phyloP scores from a whole-genome alignment of 352 stramenopile species.

The Phytophthora cajani region DNA sequence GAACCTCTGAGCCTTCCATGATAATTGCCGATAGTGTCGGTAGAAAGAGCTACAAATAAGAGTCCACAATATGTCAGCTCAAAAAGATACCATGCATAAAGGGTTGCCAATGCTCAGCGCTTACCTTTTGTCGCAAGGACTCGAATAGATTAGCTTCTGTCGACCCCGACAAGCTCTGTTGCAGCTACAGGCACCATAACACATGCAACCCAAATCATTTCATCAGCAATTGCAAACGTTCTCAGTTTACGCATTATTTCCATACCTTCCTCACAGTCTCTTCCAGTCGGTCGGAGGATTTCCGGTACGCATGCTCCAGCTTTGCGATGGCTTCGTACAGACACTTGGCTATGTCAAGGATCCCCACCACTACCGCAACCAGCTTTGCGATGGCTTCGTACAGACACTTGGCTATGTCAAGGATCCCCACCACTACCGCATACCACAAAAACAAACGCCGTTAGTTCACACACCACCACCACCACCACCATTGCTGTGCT shows the following conservation, averaged over 20 bases:
- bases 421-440: slow-evolving; percentile 69
- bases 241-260: not conserved
- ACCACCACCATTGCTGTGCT: not conserved
- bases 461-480: not conserved
- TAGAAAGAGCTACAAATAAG: slow-evolving; percentile 68
- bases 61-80: not conserved
- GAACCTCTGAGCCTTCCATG: slow-evolving; percentile 60
- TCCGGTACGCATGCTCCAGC: slow-evolving; percentile 91
- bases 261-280: slow-evolving; percentile 82
- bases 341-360: slow-evolving; percentile 96
- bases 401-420: slow-evolving; percentile 98
- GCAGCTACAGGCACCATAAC: slow-evolving; percentile 40
- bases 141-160: slow-evolving; percentile 80
- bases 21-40: slow-evolving; percentile 85
- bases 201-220: slow-evolving; percentile 8
- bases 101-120: not conserved
- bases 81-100: not conserved
- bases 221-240: not conserved
- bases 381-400: slow-evolving; percentile 98
- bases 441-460: not conserved
- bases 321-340: slow-evolving; percentile 98
- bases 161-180: slow-evolving; percentile 58
- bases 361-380: slow-evolving; percentile 79
- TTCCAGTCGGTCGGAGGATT: slow-evolving; percentile 72
- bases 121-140: slow-evolving; percentile 82